Evolutionary conservation across 176 grass and related monocot genomes (phyloP).

Genomic region (Carex scoparia): DNA sequence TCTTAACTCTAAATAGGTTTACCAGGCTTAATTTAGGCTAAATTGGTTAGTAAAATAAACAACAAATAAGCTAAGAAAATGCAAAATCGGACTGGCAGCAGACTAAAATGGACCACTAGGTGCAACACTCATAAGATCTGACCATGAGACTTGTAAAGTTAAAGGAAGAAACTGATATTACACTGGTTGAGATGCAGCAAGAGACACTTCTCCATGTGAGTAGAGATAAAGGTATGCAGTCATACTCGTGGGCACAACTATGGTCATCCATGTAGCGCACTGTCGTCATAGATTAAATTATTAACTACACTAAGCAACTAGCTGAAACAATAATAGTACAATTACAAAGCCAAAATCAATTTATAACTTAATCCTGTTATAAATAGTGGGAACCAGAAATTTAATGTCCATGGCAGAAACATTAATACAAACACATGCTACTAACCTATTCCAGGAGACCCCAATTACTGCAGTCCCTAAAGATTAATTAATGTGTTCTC

Average conservation of each 20-base stretch:
- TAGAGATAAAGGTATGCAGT: constrained; percentile 60
- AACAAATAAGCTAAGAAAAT: neutral
- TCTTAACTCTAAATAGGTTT: neutral
- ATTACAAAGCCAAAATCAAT: neutral
- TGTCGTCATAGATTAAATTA: constrained; percentile 26
- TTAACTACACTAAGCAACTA: neutral
- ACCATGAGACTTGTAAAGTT: neutral
- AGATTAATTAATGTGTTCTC: neutral
- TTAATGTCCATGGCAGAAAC: neutral
- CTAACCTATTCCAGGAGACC: neutral
- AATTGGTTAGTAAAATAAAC: neutral
- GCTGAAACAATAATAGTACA: neutral
- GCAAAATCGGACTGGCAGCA: neutral
- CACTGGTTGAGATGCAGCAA: constrained; percentile 53
- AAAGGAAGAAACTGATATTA: constrained; percentile 31
- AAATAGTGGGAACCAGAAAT: neutral
- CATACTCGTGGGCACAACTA: constrained; percentile 51
- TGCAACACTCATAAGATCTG: neutral
- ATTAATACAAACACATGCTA: constrained; percentile 6
- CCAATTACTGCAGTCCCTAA: neutral
- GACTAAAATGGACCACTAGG: neutral
- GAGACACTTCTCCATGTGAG: constrained; percentile 53
- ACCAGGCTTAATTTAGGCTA: neutral
- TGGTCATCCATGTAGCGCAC: constrained; percentile 61
- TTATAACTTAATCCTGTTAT: neutral